Percentiles rank a stretch among this genome's conserved stretches.
These are phyloP conservation scores for Solanum microdontum DNA, from an alignment of 257 asterid species.

Conservation along the genomic window DNA sequence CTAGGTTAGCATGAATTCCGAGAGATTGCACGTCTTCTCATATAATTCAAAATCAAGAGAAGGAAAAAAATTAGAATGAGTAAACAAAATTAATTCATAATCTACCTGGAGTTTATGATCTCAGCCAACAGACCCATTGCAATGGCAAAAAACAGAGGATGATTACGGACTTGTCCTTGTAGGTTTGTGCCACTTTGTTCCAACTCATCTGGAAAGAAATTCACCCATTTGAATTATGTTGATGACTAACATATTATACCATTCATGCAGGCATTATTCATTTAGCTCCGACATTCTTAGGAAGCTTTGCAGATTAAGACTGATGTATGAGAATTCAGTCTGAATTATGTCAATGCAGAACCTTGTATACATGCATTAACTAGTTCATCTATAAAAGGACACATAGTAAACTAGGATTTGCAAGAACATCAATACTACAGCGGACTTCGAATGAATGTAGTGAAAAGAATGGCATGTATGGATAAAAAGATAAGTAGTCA, in stretches of 20 bases:
- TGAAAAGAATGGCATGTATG: not conserved
- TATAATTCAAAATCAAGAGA: not conserved
- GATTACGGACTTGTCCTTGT: slow-evolving; percentile 42
- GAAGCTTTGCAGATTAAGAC: not conserved
- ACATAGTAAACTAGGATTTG: not conserved
- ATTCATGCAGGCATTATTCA: not conserved
- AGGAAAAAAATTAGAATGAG: not conserved
- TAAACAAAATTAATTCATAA: not conserved
- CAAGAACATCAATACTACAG: not conserved
- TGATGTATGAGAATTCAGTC: not conserved
- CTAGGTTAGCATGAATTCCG: not conserved
- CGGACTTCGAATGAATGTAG: not conserved
- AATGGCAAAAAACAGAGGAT: slow-evolving; percentile 81
- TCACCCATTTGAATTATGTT: not conserved
- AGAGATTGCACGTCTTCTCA: not conserved
- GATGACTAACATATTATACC: not conserved
- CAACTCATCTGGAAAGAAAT: slow-evolving; percentile 1
- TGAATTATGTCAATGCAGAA: not conserved
- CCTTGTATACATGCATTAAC: not conserved
- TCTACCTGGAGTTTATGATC: slow-evolving; percentile 86
- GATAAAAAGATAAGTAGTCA: not conserved
- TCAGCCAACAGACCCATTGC: slow-evolving; percentile 82
- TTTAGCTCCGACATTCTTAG: not conserved
- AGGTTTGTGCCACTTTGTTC: slow-evolving; percentile 8
- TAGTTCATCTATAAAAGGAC: not conserved